Conservation (phyloP, 805 yeast genomes). For the Metschnikowia borealis region DNA sequence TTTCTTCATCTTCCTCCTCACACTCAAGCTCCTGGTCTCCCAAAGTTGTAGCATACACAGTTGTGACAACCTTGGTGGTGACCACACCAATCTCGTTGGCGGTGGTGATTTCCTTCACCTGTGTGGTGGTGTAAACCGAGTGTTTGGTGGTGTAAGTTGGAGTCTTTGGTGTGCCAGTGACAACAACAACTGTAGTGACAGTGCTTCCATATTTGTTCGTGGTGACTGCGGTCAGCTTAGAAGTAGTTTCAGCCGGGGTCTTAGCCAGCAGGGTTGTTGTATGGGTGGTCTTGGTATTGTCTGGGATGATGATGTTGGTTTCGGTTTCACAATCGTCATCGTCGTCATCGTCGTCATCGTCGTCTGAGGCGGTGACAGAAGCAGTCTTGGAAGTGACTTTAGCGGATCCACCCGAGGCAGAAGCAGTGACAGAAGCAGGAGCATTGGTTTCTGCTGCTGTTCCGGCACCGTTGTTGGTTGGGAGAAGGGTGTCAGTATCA, state of each 20-base stretch:
- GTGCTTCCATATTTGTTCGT: slow-evolving; percentile 2
- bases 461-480: slow-evolving; percentile 2
- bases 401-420: background rate
- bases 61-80: slow-evolving; percentile 12
- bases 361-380: background rate
- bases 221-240: slow-evolving; percentile 2
- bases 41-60: slow-evolving; percentile 11
- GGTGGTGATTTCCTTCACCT: slow-evolving; percentile 6
- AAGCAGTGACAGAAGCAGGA: background rate
- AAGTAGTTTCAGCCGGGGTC: background rate
- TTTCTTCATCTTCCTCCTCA: slow-evolving; percentile 10
- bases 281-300: background rate
- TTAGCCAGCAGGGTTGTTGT: background rate
- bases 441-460: background rate
- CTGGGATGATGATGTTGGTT: background rate
- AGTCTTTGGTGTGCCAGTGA: slow-evolving; percentile 2
- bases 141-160: slow-evolving; percentile 4
- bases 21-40: slow-evolving; percentile 12
- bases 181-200: slow-evolving; percentile 3
- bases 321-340: slow-evolving; percentile 2
- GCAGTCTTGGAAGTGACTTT: background rate
- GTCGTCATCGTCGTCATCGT: slow-evolving; percentile 1
- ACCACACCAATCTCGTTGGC: slow-evolving; percentile 10
- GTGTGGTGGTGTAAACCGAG: slow-evolving; percentile 9
- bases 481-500: slow-evolving; percentile 8